These are phyloP conservation scores for Colletotrichum gloeosporioides DNA, from an alignment of 2,329 filamentous ascomycete species.

Conservation along the genomic window DNA sequence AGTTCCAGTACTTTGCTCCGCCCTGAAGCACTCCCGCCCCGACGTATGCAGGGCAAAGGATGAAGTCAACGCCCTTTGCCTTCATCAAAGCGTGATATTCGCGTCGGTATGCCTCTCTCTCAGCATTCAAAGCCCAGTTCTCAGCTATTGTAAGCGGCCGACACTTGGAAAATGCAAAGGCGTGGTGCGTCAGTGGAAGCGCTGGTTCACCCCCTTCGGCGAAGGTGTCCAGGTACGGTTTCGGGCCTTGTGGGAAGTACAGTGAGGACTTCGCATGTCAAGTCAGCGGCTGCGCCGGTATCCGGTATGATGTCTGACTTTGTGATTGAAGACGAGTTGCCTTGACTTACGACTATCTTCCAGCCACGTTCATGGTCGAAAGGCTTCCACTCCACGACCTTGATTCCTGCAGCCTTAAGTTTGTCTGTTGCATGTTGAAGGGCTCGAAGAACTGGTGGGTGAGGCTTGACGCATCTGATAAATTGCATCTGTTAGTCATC, in stretches of 20 bases:
- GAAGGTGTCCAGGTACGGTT: slow-evolving; percentile 2
- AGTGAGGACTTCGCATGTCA: not conserved
- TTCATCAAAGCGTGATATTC: slow-evolving; percentile 8
- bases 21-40: slow-evolving; percentile 6
- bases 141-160: not conserved
- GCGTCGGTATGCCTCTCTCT: not conserved
- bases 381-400: slow-evolving; percentile 57
- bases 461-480: slow-evolving; percentile 44
- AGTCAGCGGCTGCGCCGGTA: not conserved
- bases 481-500: not conserved
- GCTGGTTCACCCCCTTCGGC: slow-evolving; percentile 1
- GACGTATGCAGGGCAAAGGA: slow-evolving; percentile 5
- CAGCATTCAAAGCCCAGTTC: not conserved
- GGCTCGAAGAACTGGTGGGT: slow-evolving; percentile 67
- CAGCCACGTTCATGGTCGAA: slow-evolving; percentile 38
- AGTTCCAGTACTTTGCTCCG: slow-evolving; percentile 6
- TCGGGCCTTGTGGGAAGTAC: slow-evolving; percentile 1
- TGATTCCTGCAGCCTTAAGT: slow-evolving; percentile 51
- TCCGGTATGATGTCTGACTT: not conserved
- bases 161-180: not conserved
- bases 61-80: not conserved
- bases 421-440: slow-evolving; percentile 48
- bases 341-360: not conserved
- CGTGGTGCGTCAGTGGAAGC: not conserved
- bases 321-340: not conserved